These are phyloP conservation scores for Apophysomyces trapeziformis DNA, from an alignment of 371 early-diverging fungal species.

Conservation along the genomic window DNA sequence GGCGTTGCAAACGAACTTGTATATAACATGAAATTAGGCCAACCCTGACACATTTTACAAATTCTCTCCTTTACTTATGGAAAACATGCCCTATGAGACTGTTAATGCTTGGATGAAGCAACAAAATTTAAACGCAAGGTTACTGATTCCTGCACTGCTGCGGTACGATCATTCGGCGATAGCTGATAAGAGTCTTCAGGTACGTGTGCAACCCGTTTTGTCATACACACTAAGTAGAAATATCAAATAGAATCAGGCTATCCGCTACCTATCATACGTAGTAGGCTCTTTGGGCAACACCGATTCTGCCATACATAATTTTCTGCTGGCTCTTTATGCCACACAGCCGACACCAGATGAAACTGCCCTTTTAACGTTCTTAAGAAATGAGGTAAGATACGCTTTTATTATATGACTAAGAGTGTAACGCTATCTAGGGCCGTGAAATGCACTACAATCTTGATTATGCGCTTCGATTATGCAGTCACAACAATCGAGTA, in stretches of 20 bases:
- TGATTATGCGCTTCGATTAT: conserved; percentile 87
- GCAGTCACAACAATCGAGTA: conserved; percentile 72
- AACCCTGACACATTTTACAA: conserved; percentile 81
- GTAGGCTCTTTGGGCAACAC: conserved; percentile 65
- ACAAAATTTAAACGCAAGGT: conserved; percentile 73
- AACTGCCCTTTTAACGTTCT: conserved; percentile 55
- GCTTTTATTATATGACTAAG: too few species aligned
- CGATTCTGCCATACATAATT: conserved; percentile 83
- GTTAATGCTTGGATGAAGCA: conserved; percentile 82
- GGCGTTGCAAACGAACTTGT: background rate
- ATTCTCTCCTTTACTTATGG: conserved; percentile 81
- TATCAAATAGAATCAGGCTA: conserved; percentile 68
- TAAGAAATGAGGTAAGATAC: conserved; percentile 54
- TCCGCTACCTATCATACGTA: conserved; percentile 77
- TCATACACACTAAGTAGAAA: background rate
- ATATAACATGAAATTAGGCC: conserved; percentile 39
- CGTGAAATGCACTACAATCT: conserved; percentile 78
- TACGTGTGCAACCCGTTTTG: conserved; percentile 17
- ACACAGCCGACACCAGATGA: conserved; percentile 60
- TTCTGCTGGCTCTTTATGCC: conserved; percentile 74
- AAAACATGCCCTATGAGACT: conserved; percentile 75
- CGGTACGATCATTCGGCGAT: conserved; percentile 68
- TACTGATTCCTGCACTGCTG: conserved; percentile 83
- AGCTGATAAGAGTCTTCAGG: conserved; percentile 34
- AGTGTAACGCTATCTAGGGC: conserved; percentile 41